Evolutionary conservation across 495 filamentous ascomycete genomes (phyloP), one percentile per base, ranked within the genome.

Genomic region (Evernia prunastri): DNA sequence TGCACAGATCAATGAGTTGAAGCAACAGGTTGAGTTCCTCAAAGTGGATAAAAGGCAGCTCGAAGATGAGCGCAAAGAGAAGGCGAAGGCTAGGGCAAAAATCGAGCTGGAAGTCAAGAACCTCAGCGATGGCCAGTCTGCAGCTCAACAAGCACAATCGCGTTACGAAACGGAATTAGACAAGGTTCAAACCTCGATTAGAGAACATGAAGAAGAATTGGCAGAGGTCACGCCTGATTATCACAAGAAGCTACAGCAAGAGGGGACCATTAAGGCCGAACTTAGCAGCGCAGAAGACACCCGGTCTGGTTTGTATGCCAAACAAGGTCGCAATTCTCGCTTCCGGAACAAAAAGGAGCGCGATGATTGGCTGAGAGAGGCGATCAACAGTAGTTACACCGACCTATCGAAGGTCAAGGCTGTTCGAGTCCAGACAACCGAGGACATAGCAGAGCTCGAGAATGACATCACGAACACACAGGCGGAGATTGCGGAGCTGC

Each of bases 341-440:
- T 97, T 96, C 76, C 88, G 83, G 70, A 93, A 82, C 70, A 96
- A 96, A 75, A 84, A 82, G 4, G 91, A 97, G 69, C 86, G 94
- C 4, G 95, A 99, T 71, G 83, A 84, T 45, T 96, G 82, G 80
- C 79, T 99, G 25, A 84, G 86, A 58, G 82, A 84, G 53, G 87
- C 96, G 72, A 87, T 97, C 67, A 81, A 89, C 51, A 88, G 92
- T n/a, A 87, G 89, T 58, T 88, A 90, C 65, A 79, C 80, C 33
- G 87, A 87, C 7, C 72, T 96, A 36, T 84, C 86, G 4, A 85
- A 83, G n/a, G 87, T 92, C 53, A 92, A 91, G 68, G 87, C 87
- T 27, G 91, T 96, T 57, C 81, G 87, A 33, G 82, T 90, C 66
- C 87, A 96, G 70, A 89, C 90, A 0, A 82, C 87, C 59, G 91